Base-by-base conservation (phyloP, 1,284 basidiomycete genomes). In the Ustilago tritici region DNA sequence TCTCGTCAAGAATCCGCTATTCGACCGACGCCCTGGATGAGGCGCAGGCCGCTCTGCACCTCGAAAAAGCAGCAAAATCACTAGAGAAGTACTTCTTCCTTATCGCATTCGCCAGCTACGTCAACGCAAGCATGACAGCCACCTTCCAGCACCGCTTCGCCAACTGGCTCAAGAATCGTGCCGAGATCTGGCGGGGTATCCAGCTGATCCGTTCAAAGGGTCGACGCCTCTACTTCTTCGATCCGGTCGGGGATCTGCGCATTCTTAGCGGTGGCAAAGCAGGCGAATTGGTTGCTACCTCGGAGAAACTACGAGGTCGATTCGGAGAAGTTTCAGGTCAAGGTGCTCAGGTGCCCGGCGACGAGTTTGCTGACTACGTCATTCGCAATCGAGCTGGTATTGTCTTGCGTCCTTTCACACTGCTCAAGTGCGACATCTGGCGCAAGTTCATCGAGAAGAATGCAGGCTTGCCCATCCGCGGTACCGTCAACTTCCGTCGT, bases 401-500 rank as follows among this genome's bases (percentile, higher is more conserved):
- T 46, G 84, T 86, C 9, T 61, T 86, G 60, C 81, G 84, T n/a
- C 76, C 83, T 1, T 76, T 78, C 19, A 81, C 81, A 9, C 57
- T 86, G 41, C 78, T 86, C 70, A 86, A 86, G 65, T 78, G 80
- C 56, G 85, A 86, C 58, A 78, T 86, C 38, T 86, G 85, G 85
- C 76, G 78, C 43, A 79, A 82, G 40, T 83, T 85, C 36, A 74
- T 77, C 57, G 73, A 79, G 47, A 59, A 68, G 15, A 76, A 77
- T 31, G 75, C 62, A 2, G 79, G 77, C 19, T 53, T 78, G 4
- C 76, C 76, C 9, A 80, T 99, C 53, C 92, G 94, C 1, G 97
- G 97, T 10, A 95, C 94, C 1, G 93, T 95, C 87, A 98, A 98
- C 84, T 98, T 98, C 89, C 91, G 96, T 61, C 92, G 93, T 67